A percentile compares a stretch with the other conserved stretches of the same genome.
phyloP scores from a whole-genome alignment of 108 stramenopile genomes.

The Tribonema minus region DNA sequence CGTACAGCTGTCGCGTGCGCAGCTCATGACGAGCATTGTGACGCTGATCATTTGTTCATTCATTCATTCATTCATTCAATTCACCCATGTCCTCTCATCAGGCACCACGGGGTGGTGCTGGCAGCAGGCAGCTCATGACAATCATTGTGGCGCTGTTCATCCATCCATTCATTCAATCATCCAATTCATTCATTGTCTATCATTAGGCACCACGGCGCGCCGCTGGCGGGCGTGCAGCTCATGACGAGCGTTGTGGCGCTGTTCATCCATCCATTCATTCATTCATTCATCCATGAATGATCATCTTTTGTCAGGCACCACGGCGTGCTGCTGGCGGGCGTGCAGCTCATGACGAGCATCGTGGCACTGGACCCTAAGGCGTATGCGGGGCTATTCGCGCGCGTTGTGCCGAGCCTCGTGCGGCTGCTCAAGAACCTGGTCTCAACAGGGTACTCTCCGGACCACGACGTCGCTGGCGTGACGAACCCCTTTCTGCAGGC shows the following conservation, averaged over 20 bases:
- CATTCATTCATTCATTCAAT: too few species aligned
- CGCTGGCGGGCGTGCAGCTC: constrained; percentile 86
- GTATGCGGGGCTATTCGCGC: constrained; percentile 36
- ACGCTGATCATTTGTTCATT: background rate
- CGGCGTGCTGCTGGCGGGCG: constrained; percentile 88
- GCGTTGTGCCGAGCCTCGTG: constrained; percentile 80
- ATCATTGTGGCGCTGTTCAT: constrained; percentile 73
- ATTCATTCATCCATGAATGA: too few species aligned
- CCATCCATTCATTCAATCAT: too few species aligned
- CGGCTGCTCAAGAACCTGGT: constrained; percentile 85
- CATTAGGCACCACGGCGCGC: constrained; percentile 92
- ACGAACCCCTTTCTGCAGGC: constrained; percentile 95
- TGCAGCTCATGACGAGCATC: constrained; percentile 88
- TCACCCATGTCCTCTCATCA: too few species aligned
- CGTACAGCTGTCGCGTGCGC: constrained; percentile 85
- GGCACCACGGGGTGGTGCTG: constrained; percentile 89
- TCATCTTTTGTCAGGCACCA: too few species aligned
- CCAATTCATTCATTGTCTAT: too few species aligned
- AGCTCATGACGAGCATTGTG: constrained; percentile 85
- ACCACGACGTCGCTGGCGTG: constrained; percentile 90
- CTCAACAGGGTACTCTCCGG: constrained; percentile 82
- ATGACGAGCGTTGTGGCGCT: constrained; percentile 83
- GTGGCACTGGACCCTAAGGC: constrained; percentile 69
- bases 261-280: too few species aligned
- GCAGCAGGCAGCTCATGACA: constrained; percentile 89